Base-by-base conservation (phyloP, 164 flowering plant species). In the Kingdonia uniflora region DNA sequence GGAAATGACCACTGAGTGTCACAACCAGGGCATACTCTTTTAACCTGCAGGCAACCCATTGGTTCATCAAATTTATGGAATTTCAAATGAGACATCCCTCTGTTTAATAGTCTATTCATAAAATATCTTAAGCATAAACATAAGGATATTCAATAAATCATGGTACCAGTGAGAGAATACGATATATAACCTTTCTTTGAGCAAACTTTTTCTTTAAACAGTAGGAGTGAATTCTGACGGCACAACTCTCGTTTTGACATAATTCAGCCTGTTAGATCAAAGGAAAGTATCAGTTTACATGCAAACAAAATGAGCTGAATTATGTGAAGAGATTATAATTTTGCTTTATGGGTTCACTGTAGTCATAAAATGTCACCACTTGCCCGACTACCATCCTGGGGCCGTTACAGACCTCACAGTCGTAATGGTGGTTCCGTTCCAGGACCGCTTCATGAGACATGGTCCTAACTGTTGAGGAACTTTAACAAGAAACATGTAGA, bases 11-110 rank as follows among this genome's bases (percentile, higher is more conserved):
- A 91, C 48, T 57, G 66, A 21, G 70, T 60, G 16, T 73, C 68
- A 71, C 97, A 91, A 55, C 80, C 65, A 6, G 97, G 85, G 54
- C 97, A 91, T 26, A 68, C 77, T 58, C 59, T 75, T 50, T 59
- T 71, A 51, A 47, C 82, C 95, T 85, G 76, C 41, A 71, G 42
- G 6, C 17, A 39, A 70, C 38, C 5, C 11, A 39, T 25, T 19
- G 38, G 52, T 42, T 49, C 17, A 49, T 48, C 13, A 49, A n/a
- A 33, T 19, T 19, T 37, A 20, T 47, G 29, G 51, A 21, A 24
- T 23, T 47, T 15, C 21, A 14, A 23, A 22, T 20, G 51, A 11
- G 1, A 1, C 6, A 20, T 11, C 23, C 14, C 23, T 20, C 6
- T 20, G 29, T 20, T 37, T 2, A 47, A 20, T 20, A 45, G 11